Base-by-base conservation (phyloP, 2,329 filamentous ascomycete species). In the Aspergillus sp. region DNA sequence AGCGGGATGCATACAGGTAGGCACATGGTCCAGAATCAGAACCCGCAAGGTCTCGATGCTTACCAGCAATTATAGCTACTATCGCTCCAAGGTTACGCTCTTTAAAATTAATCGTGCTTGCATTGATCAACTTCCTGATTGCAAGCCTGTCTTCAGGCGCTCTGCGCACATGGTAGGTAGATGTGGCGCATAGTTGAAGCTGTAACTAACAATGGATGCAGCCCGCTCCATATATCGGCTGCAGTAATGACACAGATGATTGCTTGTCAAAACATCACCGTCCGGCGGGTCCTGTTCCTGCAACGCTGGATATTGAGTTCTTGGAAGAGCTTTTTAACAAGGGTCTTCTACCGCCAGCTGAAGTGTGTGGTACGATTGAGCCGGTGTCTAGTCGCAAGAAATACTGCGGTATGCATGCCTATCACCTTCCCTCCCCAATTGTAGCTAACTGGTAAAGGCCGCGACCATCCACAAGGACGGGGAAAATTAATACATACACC, bases 301-400 rank as follows among this genome's bases (percentile, higher is more conserved):
- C 32, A 34, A 9, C 15, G 26, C 22, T 59, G 20, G 30, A 59
- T 51, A 2, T 59, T 11, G 13, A 32, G 3, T 57, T 59, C 41
- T 49, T 59, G n/a, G 48, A 59, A 17, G 41, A 57, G 5, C 43
- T 59, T 26, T 59, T 59, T 45, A 56, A 56, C 32, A 30, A 59
- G 9, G 15, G 53, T 18, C 39, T 57, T 11, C 9, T 52, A 22
- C 41, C 54, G 43, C 2, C 20, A 15, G 18, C 26, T 36, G 48
- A 60, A 32, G 51, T 57, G 51, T 60, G 45, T 45, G 34, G 45
- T 57, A 36, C 54, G 13, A 45, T 59, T 44, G 20, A 54, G 32
- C 34, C 43, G 6, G 9, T 48, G 12, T 30, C 17, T 12, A 48
- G 20, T 9, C 17, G 22, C 3, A 22, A 24, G 15, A 43, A 41